These are phyloP conservation scores for Cyberlindnera americana DNA, from an alignment of 805 yeast species.

Conservation along the genomic window DNA sequence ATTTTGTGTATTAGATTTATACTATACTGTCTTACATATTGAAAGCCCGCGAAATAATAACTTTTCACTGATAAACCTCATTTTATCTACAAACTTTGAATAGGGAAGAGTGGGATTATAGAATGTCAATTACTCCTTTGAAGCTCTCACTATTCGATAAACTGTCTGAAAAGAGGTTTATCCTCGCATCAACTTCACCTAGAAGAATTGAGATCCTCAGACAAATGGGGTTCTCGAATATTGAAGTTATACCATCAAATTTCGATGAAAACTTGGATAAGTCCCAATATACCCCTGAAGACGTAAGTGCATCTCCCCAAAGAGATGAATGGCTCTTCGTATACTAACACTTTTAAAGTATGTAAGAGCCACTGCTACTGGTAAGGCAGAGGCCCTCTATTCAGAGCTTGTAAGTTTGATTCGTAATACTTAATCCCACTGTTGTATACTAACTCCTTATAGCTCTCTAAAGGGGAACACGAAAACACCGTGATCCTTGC, in stretches of 20 bases:
- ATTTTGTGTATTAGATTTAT: no score
- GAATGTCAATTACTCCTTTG: constrained; percentile 24
- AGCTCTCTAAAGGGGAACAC: constrained; percentile 9
- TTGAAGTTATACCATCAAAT: constrained; percentile 53
- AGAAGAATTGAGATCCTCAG: constrained; percentile 69
- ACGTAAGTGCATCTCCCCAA: constrained; percentile 28
- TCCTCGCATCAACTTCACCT: constrained; percentile 84
- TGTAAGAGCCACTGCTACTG: constrained; percentile 64
- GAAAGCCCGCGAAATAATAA: no score
- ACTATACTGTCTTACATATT: no score
- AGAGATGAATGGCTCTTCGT: no score
- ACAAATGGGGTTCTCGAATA: constrained; percentile 49
- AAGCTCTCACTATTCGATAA: constrained; percentile 31
- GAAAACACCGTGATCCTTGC: constrained; percentile 41
- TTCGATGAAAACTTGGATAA: constrained; percentile 79
- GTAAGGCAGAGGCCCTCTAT: constrained; percentile 65
- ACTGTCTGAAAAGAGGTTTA: constrained; percentile 30
- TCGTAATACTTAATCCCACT: no score
- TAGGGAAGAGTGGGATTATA: no score
- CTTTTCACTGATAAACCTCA: no score
- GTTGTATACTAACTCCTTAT: constrained; percentile 1
- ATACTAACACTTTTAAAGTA: constrained; percentile 37
- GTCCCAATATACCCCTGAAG: constrained; percentile 39
- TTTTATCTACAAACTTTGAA: no score
- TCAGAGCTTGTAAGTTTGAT: constrained; percentile 32